Evolutionary conservation across 2,329 filamentous ascomycete species (phyloP), one percentile per base, ranked within the genome.

Genomic region (Sclerotinia spermophila): DNA sequence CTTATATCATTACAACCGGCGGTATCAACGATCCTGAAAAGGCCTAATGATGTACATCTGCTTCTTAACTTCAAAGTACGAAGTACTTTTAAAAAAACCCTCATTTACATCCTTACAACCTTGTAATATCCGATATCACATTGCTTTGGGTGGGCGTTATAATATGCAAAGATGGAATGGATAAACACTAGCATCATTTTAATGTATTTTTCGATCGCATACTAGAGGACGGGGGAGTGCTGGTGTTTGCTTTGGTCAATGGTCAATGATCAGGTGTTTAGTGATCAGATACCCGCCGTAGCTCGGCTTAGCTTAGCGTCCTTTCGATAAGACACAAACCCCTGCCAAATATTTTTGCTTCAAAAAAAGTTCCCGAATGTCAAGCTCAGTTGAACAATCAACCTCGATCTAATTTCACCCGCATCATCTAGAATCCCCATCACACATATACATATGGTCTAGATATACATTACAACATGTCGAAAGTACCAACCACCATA

Each of bases 1-100:
- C 86, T 2, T 92, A 92, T 79, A 84, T 91, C 73, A 92, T 92
- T 75, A 91, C 88, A 40, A 89, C 86, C 72, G 89, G 89, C 44
- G 89, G 89, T 45, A 90, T 91, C 79, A 89, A 86, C 71, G 89
- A 91, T 77, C 86, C 88, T 1, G 89, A 90, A 74, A 90, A 90
- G 79, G 82, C 83, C 45, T 89, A 74, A 79, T 65, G 38, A 33
- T 24, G 19, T 44, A 13, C 11, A n/a, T 44, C 11, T 35, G 19
- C 30, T 35, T 48, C 19, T 62, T 17, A 35, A 8, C 6, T 33
- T 65, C 53, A 40, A 42, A 40, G 38, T 56, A 55, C 35, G 21
- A 59, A 44, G 17, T 40, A 30, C 35, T 17, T 51, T 17, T 51
- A 55, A 1, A 24, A 56, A 44, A 19, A 44, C 17, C 24, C 33